Conservation (phyloP, 208 protist genomes). For the Phytomonas serpens region DNA sequence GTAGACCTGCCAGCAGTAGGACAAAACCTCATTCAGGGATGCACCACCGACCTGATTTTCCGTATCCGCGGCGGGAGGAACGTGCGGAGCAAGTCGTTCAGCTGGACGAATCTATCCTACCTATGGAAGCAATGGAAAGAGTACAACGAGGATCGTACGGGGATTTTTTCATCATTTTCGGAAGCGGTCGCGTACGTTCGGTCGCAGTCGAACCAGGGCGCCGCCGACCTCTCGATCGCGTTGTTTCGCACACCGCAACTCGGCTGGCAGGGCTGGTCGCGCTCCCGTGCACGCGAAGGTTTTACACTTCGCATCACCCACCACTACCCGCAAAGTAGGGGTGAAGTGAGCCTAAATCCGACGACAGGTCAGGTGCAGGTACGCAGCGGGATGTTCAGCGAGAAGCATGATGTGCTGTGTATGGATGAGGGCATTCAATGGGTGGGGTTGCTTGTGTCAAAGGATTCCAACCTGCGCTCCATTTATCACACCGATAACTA, state of each 20-base stretch:
- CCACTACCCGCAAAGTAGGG: slow-evolving; percentile 57
- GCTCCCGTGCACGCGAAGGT: slow-evolving; percentile 29
- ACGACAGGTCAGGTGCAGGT: slow-evolving; percentile 16
- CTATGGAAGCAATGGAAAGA: slow-evolving; percentile 57
- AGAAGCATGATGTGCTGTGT: slow-evolving; percentile 39
- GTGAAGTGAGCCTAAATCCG: slow-evolving; percentile 23
- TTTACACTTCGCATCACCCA: slow-evolving; percentile 60
- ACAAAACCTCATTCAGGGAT: slow-evolving; percentile 52
- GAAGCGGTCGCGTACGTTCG: slow-evolving; percentile 59
- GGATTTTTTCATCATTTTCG: slow-evolving; percentile 45
- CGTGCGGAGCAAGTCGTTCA: slow-evolving; percentile 57
- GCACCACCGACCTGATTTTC: slow-evolving; percentile 42
- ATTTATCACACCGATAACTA: slow-evolving; percentile 32
- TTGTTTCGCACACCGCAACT: slow-evolving; percentile 61
- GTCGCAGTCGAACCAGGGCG: slow-evolving; percentile 16
- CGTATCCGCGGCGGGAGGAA: slow-evolving; percentile 13
- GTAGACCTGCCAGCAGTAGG: slow-evolving; percentile 36
- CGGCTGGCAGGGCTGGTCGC: slow-evolving; percentile 19
- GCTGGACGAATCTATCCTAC: slow-evolving; percentile 43
- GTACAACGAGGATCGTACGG: slow-evolving; percentile 51
- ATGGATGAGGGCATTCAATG: slow-evolving; percentile 76
- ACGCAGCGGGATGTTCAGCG: slow-evolving; percentile 35
- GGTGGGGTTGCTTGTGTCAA: slow-evolving; percentile 45
- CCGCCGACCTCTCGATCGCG: slow-evolving; percentile 41
- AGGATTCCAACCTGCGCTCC: slow-evolving; percentile 24